phyloP scores from a whole-genome alignment of 1,284 basidiomycete species.

The Inonotus hispidus region DNA sequence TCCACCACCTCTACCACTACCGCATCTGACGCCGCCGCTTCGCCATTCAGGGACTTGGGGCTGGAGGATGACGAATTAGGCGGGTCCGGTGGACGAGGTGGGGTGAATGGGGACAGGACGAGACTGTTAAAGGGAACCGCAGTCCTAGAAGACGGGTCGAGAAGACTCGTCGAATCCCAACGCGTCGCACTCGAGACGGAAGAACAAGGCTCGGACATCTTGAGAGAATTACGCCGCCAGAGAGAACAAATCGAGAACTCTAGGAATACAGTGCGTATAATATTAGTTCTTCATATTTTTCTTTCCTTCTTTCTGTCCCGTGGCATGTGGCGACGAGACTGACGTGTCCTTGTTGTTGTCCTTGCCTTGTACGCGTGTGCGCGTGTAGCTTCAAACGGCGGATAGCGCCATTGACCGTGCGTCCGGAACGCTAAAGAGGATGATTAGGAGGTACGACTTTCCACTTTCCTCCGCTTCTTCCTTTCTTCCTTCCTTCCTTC shows the following conservation, averaged over 20 bases:
- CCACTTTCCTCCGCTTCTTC: not conserved
- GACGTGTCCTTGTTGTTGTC: too few species aligned
- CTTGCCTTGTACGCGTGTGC: not conserved
- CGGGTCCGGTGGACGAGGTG: slow-evolving; percentile 26
- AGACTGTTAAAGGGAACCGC: slow-evolving; percentile 72
- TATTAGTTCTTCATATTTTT: not conserved
- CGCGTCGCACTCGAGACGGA: slow-evolving; percentile 95
- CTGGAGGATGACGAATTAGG: slow-evolving; percentile 38
- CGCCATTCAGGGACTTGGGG: slow-evolving; percentile 72
- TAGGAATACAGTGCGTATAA: slow-evolving; percentile 76
- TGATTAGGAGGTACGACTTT: slow-evolving; percentile 62
- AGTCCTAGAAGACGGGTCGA: slow-evolving; percentile 71
- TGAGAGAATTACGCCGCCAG: slow-evolving; percentile 82
- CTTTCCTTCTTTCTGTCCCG: not conserved
- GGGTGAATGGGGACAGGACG: slow-evolving; percentile 60
- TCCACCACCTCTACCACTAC: too few species aligned
- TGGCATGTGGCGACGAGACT: not conserved
- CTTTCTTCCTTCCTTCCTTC: not conserved
- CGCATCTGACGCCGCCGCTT: slow-evolving; percentile 34
- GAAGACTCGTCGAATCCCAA: slow-evolving; percentile 85
- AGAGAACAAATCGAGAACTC: slow-evolving; percentile 95
- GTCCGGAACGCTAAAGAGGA: slow-evolving; percentile 67
- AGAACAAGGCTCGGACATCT: slow-evolving; percentile 89
- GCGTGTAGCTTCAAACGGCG: slow-evolving; percentile 57
- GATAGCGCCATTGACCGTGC: slow-evolving; percentile 70